phyloP scores from a whole-genome alignment of 2,329 filamentous ascomycete species.

The Hypomyces rosellus region DNA sequence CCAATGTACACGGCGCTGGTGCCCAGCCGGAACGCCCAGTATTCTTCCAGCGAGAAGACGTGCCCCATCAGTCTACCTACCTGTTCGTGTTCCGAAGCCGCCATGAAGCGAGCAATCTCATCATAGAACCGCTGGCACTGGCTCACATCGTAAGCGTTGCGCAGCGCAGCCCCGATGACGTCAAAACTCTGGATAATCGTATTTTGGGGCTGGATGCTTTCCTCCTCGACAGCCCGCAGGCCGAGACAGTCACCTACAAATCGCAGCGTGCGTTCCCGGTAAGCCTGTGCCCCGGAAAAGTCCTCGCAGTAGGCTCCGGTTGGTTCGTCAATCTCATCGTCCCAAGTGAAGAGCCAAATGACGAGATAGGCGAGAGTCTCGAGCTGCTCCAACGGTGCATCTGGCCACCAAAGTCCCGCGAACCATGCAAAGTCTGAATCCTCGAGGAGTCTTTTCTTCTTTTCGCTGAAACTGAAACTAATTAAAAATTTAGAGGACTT shows the following conservation, averaged over 20 bases:
- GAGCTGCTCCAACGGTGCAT: neutral
- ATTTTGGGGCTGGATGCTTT: neutral
- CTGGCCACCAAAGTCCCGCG: neutral
- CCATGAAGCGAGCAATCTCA: too few species aligned
- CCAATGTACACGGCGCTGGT: too few species aligned
- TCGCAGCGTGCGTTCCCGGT: neutral
- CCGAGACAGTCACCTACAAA: neutral
- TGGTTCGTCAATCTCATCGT: constrained; percentile 5
- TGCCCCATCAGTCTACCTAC: too few species aligned
- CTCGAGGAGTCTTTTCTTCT: too few species aligned
- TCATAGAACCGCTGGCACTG: neutral
- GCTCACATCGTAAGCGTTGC: neutral
- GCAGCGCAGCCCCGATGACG: neutral
- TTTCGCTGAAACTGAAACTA: too few species aligned
- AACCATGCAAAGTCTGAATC: neutral
- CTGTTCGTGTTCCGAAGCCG: too few species aligned
- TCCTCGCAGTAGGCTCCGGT: neutral
- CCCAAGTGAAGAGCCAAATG: constrained; percentile 4
- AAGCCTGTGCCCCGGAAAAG: neutral
- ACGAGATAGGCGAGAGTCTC: neutral
- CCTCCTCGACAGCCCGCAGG: neutral
- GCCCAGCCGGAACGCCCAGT: too few species aligned
- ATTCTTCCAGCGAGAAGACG: too few species aligned
- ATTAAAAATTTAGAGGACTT: too few species aligned
- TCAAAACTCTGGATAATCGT: neutral